A percentile compares a stretch with the other conserved stretches of the same genome.
Conservation (phyloP, 208 protist genomes). For the Trypanosoma mega region DNA sequence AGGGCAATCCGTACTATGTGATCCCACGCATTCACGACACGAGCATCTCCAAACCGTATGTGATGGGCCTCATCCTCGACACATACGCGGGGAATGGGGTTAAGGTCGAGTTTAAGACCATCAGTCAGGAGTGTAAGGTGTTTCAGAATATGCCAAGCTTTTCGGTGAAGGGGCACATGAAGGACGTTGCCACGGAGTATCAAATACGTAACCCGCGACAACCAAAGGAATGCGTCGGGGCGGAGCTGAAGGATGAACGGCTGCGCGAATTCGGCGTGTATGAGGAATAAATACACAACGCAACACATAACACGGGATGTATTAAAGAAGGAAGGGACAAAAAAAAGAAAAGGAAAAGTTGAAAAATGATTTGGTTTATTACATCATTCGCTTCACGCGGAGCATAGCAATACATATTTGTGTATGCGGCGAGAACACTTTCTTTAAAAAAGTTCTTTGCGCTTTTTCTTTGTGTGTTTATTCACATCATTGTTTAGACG, state of each 20-base stretch:
- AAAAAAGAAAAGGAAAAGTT: not conserved
- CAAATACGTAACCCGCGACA: slow-evolving; percentile 71
- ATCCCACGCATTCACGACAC: slow-evolving; percentile 70
- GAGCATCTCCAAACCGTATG: slow-evolving; percentile 52
- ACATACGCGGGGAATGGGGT: slow-evolving; percentile 73
- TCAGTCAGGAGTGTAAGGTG: slow-evolving; percentile 56
- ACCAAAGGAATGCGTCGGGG: slow-evolving; percentile 48
- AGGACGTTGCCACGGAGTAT: slow-evolving; percentile 62
- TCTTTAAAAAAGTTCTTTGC: slow-evolving; percentile 5
- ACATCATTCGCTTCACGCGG: not conserved
- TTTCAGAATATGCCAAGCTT: slow-evolving; percentile 83
- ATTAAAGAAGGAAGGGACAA: not conserved
- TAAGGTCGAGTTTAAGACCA: slow-evolving; percentile 67
- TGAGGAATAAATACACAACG: slow-evolving; percentile 21
- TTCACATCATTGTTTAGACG: slow-evolving; percentile 1
- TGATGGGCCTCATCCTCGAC: slow-evolving; percentile 66
- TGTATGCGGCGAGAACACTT: not conserved
- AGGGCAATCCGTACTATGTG: slow-evolving; percentile 74
- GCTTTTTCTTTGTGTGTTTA: slow-evolving; percentile 13
- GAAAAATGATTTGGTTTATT: not conserved
- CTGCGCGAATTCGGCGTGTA: slow-evolving; percentile 61
- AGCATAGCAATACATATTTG: slow-evolving; percentile 5
- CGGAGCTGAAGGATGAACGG: slow-evolving; percentile 61
- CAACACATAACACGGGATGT: not conserved
- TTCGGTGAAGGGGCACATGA: slow-evolving; percentile 36